Evolutionary conservation across 129 eudicot genomes (phyloP).

Genomic region (Lactuca sativa): DNA sequence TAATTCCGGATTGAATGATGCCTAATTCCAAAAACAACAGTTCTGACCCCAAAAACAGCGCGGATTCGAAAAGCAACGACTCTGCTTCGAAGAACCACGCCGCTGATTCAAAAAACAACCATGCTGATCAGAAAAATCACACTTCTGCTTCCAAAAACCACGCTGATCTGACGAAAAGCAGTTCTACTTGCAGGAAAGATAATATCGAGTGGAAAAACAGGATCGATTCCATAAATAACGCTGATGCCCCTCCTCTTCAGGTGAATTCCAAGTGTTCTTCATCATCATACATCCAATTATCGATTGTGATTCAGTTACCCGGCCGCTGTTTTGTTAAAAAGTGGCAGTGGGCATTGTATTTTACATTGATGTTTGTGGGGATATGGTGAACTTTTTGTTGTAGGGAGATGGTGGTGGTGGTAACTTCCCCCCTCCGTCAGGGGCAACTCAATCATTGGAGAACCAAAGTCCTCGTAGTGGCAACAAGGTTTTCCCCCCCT

Average conservation of each 20-base stretch:
- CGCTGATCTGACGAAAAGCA: conserved; percentile 29
- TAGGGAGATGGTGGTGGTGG: conserved; percentile 44
- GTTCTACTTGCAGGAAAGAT: conserved; percentile 27
- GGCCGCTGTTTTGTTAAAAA: neutral
- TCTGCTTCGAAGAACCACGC: conserved; percentile 1
- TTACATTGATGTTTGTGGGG: neutral
- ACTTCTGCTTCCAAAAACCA: conserved; percentile 7
- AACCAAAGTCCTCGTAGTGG: conserved; percentile 37
- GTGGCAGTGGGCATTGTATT: neutral
- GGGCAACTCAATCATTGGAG: conserved; percentile 35
- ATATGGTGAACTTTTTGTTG: neutral
- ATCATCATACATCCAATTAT: conserved; percentile 10
- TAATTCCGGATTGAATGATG: conserved; percentile 21
- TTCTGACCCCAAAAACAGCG: conserved; percentile 26
- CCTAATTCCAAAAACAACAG: conserved; percentile 36
- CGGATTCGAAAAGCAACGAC: conserved; percentile 12
- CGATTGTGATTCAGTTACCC: conserved; percentile 9
- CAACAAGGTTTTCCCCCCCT: conserved; percentile 42
- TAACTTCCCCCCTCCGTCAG: conserved; percentile 34
- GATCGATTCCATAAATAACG: conserved; percentile 19
- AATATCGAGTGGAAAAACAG: conserved; percentile 13
- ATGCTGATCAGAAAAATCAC: conserved; percentile 12
- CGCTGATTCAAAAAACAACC: conserved; percentile 19
- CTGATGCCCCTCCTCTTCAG: conserved; percentile 27
- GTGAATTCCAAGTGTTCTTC: conserved; percentile 18